Conservation (phyloP, 805 yeast genomes). For the Metschnikowia arizonensis region DNA sequence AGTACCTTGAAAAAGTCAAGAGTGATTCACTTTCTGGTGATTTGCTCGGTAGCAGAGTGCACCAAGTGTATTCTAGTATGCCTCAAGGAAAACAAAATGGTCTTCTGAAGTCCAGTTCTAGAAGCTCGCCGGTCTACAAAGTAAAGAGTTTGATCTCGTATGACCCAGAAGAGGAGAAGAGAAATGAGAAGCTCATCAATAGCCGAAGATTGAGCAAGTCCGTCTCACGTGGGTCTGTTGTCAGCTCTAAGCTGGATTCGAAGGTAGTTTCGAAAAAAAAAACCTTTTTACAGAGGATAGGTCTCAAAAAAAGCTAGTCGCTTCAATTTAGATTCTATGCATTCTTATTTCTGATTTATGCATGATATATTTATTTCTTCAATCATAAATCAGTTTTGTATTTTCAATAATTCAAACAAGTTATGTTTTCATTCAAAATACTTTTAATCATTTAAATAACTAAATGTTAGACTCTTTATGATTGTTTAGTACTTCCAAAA, state of each 20-base stretch:
- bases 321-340: background rate
- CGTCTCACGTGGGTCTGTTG: conserved; percentile 12
- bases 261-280: conserved; percentile 14
- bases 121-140: conserved; percentile 29
- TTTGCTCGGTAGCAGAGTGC: conserved; percentile 29
- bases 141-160: conserved; percentile 39
- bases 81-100: conserved; percentile 10
- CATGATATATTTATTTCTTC: background rate
- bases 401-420: background rate
- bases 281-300: conserved; percentile 24
- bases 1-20: conserved; percentile 22
- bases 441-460: too few species aligned
- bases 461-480: too few species aligned
- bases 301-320: conserved; percentile 21
- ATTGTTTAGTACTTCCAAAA: too few species aligned
- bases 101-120: conserved; percentile 12
- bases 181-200: conserved; percentile 14
- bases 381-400: background rate
- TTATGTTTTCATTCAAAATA: background rate
- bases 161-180: conserved; percentile 30
- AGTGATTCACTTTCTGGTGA: conserved; percentile 11
- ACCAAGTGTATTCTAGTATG: conserved; percentile 29
- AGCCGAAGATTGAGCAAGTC: conserved; percentile 16
- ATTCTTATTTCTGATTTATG: background rate
- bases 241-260: conserved; percentile 8